Base-by-base conservation (phyloP, 2,329 filamentous ascomycete species). In the Talaromyces sp. region DNA sequence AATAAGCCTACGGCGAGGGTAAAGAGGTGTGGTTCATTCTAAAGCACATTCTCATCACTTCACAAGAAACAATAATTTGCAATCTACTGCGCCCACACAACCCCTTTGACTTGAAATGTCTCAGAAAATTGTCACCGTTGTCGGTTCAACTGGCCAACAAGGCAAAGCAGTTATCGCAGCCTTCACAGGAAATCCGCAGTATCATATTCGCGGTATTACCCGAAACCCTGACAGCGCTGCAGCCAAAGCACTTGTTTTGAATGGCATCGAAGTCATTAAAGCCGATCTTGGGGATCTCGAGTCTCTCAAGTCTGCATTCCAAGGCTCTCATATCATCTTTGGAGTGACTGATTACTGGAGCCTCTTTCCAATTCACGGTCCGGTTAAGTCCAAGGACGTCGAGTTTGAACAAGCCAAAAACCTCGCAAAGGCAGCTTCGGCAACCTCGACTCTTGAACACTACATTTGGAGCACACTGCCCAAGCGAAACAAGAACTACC, bases 341-440 rank as follows among this genome's bases (percentile, higher is more conserved):
- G 79, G 78, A 66, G 81, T 85, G 54, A 87, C 84, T 0, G 80
- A 86, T 67, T 87, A 83, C 73, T 87, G n/a, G n/a, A 31, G 15
- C 19, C 11, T 22, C 1, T 59, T 41, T 13, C 19, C n/a, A 3
- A 43, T n/a, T 3, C 3, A 27, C 43, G 56, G 56, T 17, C 35
- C 35, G 10, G 2, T 5, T 5, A 39, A 59, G 19, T 11, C 56
- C 9, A 43, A 25, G 13, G 56, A 43, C 1, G 9, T 59, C 0
- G 56, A 59, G 27, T 15, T 4, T 9, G n/a, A 59, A 17, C 56
- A 59, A 9, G 83, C 83, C 0, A 80, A 77, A 66, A 86, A 86
- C 64, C 82, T 87, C 43, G 82, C 78, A 3, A 82, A 85, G 66
- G 84, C 84, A 0, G 84, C 83, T 0, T 81, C 81, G 0, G 73